Evolutionary conservation across 2,329 filamentous ascomycete species (phyloP), one percentile per base, ranked within the genome.

Genomic region (Aspergillus hortae): DNA sequence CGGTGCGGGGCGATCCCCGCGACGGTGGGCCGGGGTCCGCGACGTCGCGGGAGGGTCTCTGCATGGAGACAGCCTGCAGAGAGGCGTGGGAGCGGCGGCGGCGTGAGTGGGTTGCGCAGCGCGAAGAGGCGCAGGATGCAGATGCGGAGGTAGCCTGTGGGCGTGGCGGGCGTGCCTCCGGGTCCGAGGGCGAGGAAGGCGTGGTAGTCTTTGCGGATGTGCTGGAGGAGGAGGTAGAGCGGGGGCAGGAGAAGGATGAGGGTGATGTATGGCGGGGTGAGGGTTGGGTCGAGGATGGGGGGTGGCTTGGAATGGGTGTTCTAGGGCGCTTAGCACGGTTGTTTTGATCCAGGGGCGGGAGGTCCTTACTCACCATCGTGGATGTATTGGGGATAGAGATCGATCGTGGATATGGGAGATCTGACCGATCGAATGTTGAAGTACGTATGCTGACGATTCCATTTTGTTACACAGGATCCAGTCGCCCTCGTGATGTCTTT

Each of bases 1-100:
- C 90, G 81, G 64, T 95, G 90, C 0, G 90, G 90, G 1, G 89
- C 90, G 52, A 95, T 89, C 45, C 90, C 90, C 38, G 78, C 81
- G 9, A 92, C 86, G 2, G 71, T 67, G 1, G 90, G 90, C 1
- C 88, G 81, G 1, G 79, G 76, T 0, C 86, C 87, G 3, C 70
- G 65, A 0, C 90, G 84, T 51, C 77, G 77, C 1, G 87, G 84
- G 0, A 94, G 76, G 17, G 15, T 32, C 23, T 9, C 17, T 30
- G 72, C 68, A 32, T 67, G 61, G 23, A 94, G 79, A 61, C 87
- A 82, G 10, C 88, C 88, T 1, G 66, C 67, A 2, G 35, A 6
- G 35, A 17, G 35, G 14, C 77, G 70, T 4, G 83, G 79, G 1
- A 82, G 61, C 2, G 73, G 70, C 0, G 84, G 80, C 0, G 87